These are phyloP conservation scores for Starmera caribaea DNA, from an alignment of 805 yeast genomes.

Conservation along the genomic window DNA sequence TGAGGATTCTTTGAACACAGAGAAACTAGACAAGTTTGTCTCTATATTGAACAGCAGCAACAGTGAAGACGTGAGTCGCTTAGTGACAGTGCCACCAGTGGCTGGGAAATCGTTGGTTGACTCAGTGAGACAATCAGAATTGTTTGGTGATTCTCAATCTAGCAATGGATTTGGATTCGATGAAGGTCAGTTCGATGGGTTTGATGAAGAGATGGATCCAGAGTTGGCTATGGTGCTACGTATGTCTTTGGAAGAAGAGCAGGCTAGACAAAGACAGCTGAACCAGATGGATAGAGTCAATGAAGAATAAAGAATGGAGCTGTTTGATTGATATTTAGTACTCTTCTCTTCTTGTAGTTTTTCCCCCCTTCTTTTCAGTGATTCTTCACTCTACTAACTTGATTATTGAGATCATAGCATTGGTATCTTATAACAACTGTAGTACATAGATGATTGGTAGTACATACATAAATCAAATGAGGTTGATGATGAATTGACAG, in stretches of 20 bases:
- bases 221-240: constrained; percentile 94
- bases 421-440: too few relatives aligned
- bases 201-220: constrained; percentile 90
- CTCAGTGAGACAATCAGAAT: constrained; percentile 45
- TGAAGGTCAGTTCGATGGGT: constrained; percentile 51
- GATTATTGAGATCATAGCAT: too few relatives aligned
- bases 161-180: constrained; percentile 33
- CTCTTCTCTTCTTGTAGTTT: too few relatives aligned
- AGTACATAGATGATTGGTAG: too few relatives aligned
- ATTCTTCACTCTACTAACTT: too few relatives aligned
- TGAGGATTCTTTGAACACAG: constrained; percentile 68
- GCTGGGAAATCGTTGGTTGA: constrained; percentile 29
- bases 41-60: constrained; percentile 42
- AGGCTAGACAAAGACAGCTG: constrained; percentile 51
- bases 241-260: constrained; percentile 90
- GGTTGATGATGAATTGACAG: too few relatives aligned
- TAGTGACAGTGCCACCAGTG: constrained; percentile 80
- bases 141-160: constrained; percentile 29
- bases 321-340: too few relatives aligned
- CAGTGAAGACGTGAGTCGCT: constrained; percentile 64
- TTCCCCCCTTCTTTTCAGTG: too few relatives aligned
- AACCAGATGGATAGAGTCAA: too few relatives aligned
- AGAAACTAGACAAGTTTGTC: constrained; percentile 71
- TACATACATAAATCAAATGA: too few relatives aligned
- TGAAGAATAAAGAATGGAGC: too few relatives aligned